phyloP scores from a whole-genome alignment of 1,139 yeast species.

The Scheffersomyces insectosa region DNA sequence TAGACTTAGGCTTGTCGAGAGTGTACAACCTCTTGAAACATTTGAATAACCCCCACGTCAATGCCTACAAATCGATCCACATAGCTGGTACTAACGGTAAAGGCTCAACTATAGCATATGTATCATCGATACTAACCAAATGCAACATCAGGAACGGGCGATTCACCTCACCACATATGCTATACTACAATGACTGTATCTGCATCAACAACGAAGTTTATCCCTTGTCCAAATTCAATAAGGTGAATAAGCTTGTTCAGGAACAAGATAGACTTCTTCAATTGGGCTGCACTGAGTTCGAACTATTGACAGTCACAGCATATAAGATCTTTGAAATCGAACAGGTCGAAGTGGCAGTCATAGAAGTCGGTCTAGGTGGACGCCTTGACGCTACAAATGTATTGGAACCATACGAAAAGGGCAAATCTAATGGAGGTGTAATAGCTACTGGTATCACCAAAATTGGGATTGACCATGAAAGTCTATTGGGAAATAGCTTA shows the following conservation, averaged over 20 bases:
- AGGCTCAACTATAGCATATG: constrained; percentile 83
- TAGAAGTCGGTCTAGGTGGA: constrained; percentile 94
- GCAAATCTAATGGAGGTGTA: constrained; percentile 35
- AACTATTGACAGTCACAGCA: constrained; percentile 79
- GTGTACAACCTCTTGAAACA: constrained; percentile 53
- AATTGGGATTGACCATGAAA: constrained; percentile 83
- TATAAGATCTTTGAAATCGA: constrained; percentile 65
- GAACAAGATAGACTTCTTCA: constrained; percentile 31
- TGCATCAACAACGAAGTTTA: constrained; percentile 63
- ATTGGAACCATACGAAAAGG: constrained; percentile 27
- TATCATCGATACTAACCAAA: constrained; percentile 59
- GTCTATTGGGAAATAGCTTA: constrained; percentile 65
- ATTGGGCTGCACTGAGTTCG: constrained; percentile 83
- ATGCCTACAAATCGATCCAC: constrained; percentile 63
- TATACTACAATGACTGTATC: constrained; percentile 74
- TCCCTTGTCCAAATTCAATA: constrained; percentile 43
- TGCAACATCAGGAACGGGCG: constrained; percentile 62
- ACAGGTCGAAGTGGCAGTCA: constrained; percentile 67
- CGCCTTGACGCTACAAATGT: constrained; percentile 84
- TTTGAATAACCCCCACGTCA: constrained; percentile 69
- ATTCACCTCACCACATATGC: constrained; percentile 85
- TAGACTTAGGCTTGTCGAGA: constrained; percentile 65
- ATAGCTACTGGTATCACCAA: constrained; percentile 76
- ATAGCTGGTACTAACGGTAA: constrained; percentile 96
- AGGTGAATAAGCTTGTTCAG: constrained; percentile 42